phyloP scores from a whole-genome alignment of 2,329 filamentous ascomycete genomes.

The Xylaria sp. region DNA sequence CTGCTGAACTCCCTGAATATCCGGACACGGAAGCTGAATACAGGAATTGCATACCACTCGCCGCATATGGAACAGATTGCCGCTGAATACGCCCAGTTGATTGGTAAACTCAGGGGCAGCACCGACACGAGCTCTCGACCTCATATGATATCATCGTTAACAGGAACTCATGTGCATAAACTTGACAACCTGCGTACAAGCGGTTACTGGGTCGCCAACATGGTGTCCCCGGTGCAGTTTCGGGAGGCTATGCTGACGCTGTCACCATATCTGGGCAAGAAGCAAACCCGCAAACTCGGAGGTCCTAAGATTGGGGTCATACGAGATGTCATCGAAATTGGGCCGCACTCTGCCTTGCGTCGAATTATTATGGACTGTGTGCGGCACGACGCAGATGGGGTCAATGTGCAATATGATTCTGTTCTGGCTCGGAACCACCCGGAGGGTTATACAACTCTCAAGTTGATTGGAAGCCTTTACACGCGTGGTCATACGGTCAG shows the following conservation, averaged over 20 bases:
- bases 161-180: too few species aligned
- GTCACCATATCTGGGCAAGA: too few species aligned
- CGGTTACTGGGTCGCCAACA: neutral
- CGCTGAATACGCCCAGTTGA: constrained; percentile 15
- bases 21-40: constrained; percentile 46
- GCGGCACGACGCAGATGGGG: too few species aligned
- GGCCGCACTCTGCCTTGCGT: constrained; percentile 3
- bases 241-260: neutral
- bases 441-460: too few species aligned
- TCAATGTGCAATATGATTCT: too few species aligned
- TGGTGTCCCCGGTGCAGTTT: neutral
- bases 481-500: neutral
- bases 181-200: too few species aligned
- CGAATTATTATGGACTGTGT: too few species aligned
- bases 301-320: neutral
- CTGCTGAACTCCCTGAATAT: constrained; percentile 20
- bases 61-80: constrained; percentile 45
- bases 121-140: too few species aligned
- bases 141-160: neutral
- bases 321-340: constrained; percentile 6
- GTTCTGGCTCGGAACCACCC: too few species aligned
- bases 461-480: too few species aligned
- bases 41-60: constrained; percentile 51
- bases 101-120: neutral
- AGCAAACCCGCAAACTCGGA: too few species aligned